Conservation (phyloP, 169 alveolate genomes). For the Eimeria zaria region DNA sequence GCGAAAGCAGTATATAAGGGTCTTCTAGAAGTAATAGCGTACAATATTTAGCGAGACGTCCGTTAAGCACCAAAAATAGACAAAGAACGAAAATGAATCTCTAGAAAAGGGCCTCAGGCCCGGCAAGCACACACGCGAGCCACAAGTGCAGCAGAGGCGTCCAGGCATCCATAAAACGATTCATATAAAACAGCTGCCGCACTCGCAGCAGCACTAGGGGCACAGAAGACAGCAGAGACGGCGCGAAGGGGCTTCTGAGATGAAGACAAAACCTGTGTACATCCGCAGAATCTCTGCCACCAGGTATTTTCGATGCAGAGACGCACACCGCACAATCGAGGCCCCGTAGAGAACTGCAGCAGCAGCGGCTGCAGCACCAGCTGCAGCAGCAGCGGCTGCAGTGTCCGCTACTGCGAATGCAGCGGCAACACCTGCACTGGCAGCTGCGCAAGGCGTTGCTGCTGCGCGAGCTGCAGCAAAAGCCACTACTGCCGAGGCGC, state of each 20-base stretch:
- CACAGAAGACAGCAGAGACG: conserved; percentile 11
- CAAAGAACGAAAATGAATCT: background rate
- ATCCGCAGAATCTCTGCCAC: background rate
- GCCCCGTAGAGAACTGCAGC: background rate
- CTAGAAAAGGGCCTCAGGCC: conserved; percentile 25
- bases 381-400: background rate
- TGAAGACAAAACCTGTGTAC: conserved; percentile 23
- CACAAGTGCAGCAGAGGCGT: conserved; percentile 40
- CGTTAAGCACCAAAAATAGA: background rate
- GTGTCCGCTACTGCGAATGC: background rate
- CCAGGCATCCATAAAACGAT: background rate
- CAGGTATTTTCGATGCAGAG: background rate
- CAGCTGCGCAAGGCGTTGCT: background rate
- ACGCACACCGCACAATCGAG: background rate
- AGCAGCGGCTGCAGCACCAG: conserved; percentile 7
- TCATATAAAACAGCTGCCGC: conserved; percentile 36
- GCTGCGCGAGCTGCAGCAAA: background rate
- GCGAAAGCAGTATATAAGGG: background rate
- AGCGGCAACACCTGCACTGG: background rate
- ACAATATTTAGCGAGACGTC: background rate
- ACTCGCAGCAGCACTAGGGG: conserved; percentile 26
- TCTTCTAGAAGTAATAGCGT: too few species aligned
- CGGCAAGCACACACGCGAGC: conserved; percentile 20
- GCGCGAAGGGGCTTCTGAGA: background rate
- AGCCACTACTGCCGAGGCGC: conserved; percentile 20